Conservation (phyloP, 2,329 filamentous ascomycete genomes). For the Fusarium zealandicum region DNA sequence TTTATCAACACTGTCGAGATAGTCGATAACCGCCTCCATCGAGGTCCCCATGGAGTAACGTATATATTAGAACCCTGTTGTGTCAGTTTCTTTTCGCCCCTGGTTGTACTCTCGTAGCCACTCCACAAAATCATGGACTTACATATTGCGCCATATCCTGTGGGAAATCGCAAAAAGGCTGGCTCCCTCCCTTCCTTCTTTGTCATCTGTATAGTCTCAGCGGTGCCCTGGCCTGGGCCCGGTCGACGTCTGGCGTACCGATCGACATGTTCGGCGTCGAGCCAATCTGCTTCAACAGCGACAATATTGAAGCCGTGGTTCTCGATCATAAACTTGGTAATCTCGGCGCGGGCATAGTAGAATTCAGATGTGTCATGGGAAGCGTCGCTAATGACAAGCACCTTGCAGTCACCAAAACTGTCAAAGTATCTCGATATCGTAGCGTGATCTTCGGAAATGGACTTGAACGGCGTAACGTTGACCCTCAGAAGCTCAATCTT, state of each 20-base stretch:
- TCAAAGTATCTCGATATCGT: conserved; percentile 17
- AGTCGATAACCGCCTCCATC: conserved; percentile 23
- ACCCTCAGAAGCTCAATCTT: conserved; percentile 12
- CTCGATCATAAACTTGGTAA: conserved; percentile 29
- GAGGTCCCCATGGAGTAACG: conserved; percentile 26
- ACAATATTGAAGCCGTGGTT: conserved; percentile 26
- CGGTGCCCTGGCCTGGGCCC: conserved; percentile 8
- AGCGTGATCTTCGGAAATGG: conserved; percentile 4
- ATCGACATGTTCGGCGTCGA: conserved; percentile 22
- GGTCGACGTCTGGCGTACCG: conserved; percentile 18
- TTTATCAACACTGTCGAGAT: conserved; percentile 23
- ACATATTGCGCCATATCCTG: conserved; percentile 29
- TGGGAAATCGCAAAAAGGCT: conserved; percentile 19
- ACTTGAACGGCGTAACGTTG: conserved; percentile 14
- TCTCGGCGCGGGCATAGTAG: conserved; percentile 19
- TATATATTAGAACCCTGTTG: conserved; percentile 22
- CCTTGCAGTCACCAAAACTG: conserved; percentile 18
- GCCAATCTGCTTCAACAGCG: conserved; percentile 26
- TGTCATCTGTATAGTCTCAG: conserved; percentile 15
- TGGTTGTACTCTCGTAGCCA: conserved; percentile 23
- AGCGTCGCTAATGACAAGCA: conserved; percentile 19
- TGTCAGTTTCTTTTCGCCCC: conserved; percentile 2
- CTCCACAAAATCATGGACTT: conserved; percentile 27
- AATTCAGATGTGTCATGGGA: conserved; percentile 28
- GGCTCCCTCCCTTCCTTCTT: conserved; percentile 15